Evolutionary conservation across 2,329 filamentous ascomycete genomes (phyloP), one percentile per base, ranked within the genome.

Genomic region (Rhexocercosporidium sp.): DNA sequence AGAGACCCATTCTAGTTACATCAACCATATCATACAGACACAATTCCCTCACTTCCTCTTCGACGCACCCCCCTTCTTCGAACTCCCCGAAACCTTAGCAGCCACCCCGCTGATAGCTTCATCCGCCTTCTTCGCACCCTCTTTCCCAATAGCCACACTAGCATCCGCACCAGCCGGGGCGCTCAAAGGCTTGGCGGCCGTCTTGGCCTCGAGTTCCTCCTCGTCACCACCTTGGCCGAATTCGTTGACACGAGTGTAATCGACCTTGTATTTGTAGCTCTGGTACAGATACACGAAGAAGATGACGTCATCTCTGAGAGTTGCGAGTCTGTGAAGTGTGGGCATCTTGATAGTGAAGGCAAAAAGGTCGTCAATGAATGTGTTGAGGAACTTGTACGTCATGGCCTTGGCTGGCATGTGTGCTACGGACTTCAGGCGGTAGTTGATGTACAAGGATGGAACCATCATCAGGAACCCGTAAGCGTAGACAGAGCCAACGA

Each of bases 401-500:
- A 99, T 96, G 57, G 96, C 94, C 82, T 93, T 95, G 73, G 86
- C 93, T 1, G 96, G 94, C 95, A 99, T 97, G 81, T 99, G 96
- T 12, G 96, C 96, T 39, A 98, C 93, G 73, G 90, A 91, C 86
- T 95, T 97, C 73, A 99, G 88, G 14, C 95, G 90, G 84, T 99
- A 99, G 86, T 99, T 99, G 88, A 99, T 99, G 83, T 98, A 99
- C 39, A 99, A 85, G 67, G 90, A 92, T 16, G 96, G 96, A 9
- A 99, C 92, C 96, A 99, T 99, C 94, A 99, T 97, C 69, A 99
- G 83, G 85, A 99, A 99, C 4, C 96, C 96, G 78, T 99, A 99
- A 0, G 96, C 94, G 79, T 99, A 99, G 61, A 99, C 96, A 51
- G 92, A 95, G 12, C 94, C 96, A 25, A 99, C 96, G 11, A 99